A percentile compares a stretch with the other conserved stretches of the same genome.
Evolutionary conservation across 148 eudicot genomes (phyloP).

Genomic region (Chenopodium album): DNA sequence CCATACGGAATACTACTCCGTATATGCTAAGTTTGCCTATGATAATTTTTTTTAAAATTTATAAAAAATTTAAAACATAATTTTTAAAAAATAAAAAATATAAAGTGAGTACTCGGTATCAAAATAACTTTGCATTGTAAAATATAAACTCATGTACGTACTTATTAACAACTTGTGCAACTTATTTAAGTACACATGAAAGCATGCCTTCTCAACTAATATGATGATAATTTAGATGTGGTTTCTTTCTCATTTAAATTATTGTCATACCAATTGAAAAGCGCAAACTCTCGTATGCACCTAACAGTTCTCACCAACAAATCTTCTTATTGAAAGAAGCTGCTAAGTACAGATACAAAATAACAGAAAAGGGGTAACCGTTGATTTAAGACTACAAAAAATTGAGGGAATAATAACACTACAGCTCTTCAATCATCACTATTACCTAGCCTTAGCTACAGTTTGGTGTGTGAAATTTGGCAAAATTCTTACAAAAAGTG

Average conservation of each 20-base stretch:
- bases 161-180: neutral
- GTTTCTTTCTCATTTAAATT: neutral
- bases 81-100: too few species aligned
- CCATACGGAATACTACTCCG: too few species aligned
- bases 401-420: conserved; percentile 24
- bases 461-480: conserved; percentile 13
- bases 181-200: neutral
- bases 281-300: neutral
- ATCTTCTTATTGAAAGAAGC: conserved; percentile 15
- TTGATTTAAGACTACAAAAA: conserved; percentile 25
- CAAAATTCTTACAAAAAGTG: conserved; percentile 31
- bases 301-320: conserved; percentile 12
- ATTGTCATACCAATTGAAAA: neutral
- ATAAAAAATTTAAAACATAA: too few species aligned
- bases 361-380: neutral
- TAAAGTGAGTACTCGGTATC: too few species aligned
- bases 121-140: too few species aligned
- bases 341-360: conserved; percentile 3
- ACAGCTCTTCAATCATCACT: conserved; percentile 28
- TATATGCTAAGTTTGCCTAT: too few species aligned
- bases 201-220: neutral
- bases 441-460: conserved; percentile 28
- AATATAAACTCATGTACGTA: too few species aligned
- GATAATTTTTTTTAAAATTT: too few species aligned
- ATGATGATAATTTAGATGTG: neutral